A percentile compares a stretch with the other conserved stretches of the same genome.
Evolutionary conservation across 2,329 filamentous ascomycete genomes (phyloP).

Genomic region (Didymella keratinophila): DNA sequence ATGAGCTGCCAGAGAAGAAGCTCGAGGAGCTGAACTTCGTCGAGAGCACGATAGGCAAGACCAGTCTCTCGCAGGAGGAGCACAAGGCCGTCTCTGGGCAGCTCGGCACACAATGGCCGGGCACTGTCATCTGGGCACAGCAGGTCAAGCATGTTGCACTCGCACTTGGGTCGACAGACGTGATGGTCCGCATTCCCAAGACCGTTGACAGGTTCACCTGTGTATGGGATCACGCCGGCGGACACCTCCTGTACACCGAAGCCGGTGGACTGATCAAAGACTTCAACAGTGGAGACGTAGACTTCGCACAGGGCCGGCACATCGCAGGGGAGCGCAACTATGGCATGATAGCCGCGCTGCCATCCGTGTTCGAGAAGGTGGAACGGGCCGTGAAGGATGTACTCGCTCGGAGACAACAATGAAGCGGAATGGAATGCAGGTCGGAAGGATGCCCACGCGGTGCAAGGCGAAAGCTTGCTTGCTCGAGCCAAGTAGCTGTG

Average conservation of each 20-base stretch:
- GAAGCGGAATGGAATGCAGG: constrained; percentile 17
- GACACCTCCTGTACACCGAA: constrained; percentile 60
- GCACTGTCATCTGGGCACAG: constrained; percentile 60
- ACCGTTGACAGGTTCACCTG: constrained; percentile 55
- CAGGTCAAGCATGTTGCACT: constrained; percentile 64
- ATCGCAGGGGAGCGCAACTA: constrained; percentile 44
- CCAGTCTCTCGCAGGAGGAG: constrained; percentile 46
- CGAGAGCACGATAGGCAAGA: constrained; percentile 54
- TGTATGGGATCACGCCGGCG: constrained; percentile 66
- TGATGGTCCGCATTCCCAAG: constrained; percentile 59
- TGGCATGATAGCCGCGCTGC: constrained; percentile 47
- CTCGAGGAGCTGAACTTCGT: constrained; percentile 54
- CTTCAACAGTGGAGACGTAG: constrained; percentile 58
- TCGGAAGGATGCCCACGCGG: constrained; percentile 23
- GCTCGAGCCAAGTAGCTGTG: constrained; percentile 13
- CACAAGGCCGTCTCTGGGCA: constrained; percentile 49
- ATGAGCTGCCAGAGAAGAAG: constrained; percentile 32
- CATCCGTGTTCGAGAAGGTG: constrained; percentile 37
- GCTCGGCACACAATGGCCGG: constrained; percentile 56
- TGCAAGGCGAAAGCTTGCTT: constrained; percentile 27
- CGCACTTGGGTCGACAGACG: constrained; percentile 59
- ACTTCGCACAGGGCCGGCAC: constrained; percentile 53
- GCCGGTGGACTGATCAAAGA: constrained; percentile 61
- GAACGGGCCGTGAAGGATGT: constrained; percentile 40
- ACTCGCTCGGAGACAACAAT: constrained; percentile 25